Conservation (phyloP, 2,329 filamentous ascomycete genomes). For the Chaetothyriales sp. region DNA sequence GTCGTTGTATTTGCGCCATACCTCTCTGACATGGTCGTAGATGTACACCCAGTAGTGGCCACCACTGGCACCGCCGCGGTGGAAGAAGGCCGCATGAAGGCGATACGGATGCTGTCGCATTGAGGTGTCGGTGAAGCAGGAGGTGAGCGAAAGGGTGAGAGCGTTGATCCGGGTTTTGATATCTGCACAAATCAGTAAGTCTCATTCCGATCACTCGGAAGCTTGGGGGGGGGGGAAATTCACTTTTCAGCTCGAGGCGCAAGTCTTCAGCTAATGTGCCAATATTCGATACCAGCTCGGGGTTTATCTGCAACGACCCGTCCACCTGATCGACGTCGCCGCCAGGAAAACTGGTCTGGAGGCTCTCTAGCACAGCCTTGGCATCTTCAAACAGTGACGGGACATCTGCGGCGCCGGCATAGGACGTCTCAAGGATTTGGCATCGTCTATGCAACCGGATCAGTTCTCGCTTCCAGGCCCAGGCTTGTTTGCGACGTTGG, state of each 20-base stretch:
- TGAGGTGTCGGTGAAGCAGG: not conserved
- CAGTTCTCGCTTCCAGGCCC: constrained; percentile 57
- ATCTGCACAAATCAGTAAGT: constrained; percentile 2
- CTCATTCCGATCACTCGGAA: not conserved
- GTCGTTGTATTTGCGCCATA: constrained; percentile 95
- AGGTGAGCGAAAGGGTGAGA: constrained; percentile 1
- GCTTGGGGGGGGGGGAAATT: too few relatives aligned
- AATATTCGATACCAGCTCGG: constrained; percentile 10
- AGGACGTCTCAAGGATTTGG: constrained; percentile 23
- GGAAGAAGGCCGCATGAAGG: constrained; percentile 85
- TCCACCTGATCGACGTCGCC: constrained; percentile 5
- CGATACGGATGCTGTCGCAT: constrained; percentile 57
- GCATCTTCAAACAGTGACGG: constrained; percentile 14
- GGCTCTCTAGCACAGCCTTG: constrained; percentile 9
- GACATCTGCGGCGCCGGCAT: constrained; percentile 10
- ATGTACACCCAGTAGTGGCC: constrained; percentile 98
- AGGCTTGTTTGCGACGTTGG: constrained; percentile 50
- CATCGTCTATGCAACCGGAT: constrained; percentile 37
- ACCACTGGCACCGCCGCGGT: constrained; percentile 50
- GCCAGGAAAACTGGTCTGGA: constrained; percentile 6
- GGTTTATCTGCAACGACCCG: constrained; percentile 9
- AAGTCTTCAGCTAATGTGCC: not conserved
- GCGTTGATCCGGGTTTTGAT: constrained; percentile 5
- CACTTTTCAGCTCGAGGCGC: not conserved
- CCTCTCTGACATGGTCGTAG: constrained; percentile 61